Base-by-base conservation (phyloP, 768 basidiomycete species). In the Russula sp. region DNA sequence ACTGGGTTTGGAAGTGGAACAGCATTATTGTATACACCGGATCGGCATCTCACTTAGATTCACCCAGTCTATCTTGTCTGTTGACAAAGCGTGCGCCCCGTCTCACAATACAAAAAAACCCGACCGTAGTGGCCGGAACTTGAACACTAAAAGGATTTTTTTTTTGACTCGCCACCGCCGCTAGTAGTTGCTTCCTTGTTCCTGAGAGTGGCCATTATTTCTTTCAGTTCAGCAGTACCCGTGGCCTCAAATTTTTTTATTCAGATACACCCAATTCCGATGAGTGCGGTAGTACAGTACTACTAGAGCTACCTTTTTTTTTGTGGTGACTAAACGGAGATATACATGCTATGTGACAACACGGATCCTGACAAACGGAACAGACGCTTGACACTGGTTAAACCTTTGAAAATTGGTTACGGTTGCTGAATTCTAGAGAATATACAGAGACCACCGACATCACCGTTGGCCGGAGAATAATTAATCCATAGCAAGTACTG, bases 1-100 rank as follows among this genome's bases (percentile, higher is more conserved):
- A 26, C 42, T 22, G 18, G 51, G 13, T 48, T 50, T 50, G 59
- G 54, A 49, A 49, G 52, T 61, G 49, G 48, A 56, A 57, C 59
- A 51, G 44, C 57, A 64, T 49, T 59, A 49, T 59, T 59, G 44
- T 54, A 64, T 48, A 48, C 16, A 40, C 54, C 26, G 14, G 58
- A 54, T 59, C 52, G 42, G 44, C 24, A 34, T 24, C 52, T 11
- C 42, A 40, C 22, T 13, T 11, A 13, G 20, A n/a, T 44, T 44
- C 14, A 20, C 13, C 36, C 13, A 36, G 36, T 20, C 50, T 18
- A 14, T 54, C 16, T 57, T n/a, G 9, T 26, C 14, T 18, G 22
- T 20, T 30, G 16, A 30, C 49, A 20, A 48, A 3, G 28, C 16
- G 16, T 40, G 42, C 51, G 22, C 36, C 18, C 26, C 9, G 28